Percentiles rank a stretch among this genome's conserved stretches.
Conservation (phyloP, 1,284 basidiomycete genomes). For the Mycena citricolor region DNA sequence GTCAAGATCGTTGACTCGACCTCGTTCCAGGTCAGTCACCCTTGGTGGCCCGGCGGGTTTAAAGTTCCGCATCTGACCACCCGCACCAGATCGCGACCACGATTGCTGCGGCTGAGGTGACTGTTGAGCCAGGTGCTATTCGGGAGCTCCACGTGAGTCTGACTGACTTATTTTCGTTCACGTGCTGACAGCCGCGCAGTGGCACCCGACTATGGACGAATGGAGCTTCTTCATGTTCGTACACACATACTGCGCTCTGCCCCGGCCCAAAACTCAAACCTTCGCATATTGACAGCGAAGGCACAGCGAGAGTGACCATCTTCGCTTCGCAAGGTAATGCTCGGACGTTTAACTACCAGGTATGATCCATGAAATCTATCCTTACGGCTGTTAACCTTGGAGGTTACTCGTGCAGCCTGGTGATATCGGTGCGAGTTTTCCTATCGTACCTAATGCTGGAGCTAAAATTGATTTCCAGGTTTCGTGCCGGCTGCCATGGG, state of each 20-base stretch:
- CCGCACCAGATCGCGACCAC: conserved; percentile 45
- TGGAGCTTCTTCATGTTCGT: conserved; percentile 58
- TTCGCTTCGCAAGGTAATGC: conserved; percentile 64
- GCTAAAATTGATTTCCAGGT: conserved; percentile 29
- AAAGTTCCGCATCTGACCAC: conserved; percentile 30
- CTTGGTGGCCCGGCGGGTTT: too few species aligned
- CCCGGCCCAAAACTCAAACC: too few species aligned
- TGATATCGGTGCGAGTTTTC: conserved; percentile 52
- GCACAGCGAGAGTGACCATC: conserved; percentile 58
- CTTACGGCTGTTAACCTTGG: conserved; percentile 3
- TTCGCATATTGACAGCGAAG: conserved; percentile 40
- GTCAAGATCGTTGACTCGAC: conserved; percentile 65
- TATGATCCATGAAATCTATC: conserved; percentile 17
- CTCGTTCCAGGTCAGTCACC: conserved; percentile 33
- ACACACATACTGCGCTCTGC: neutral
- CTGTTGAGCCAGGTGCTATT: conserved; percentile 66
- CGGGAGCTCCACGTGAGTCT: conserved; percentile 32
- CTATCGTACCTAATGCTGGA: conserved; percentile 2
- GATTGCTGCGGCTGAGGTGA: conserved; percentile 67
- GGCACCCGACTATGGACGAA: conserved; percentile 73
- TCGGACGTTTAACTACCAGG: conserved; percentile 67
- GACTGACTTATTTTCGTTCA: neutral
- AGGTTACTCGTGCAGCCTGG: conserved; percentile 42
- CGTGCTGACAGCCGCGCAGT: conserved; percentile 39
- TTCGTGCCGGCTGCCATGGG: conserved; percentile 61